A percentile compares a stretch with the other conserved stretches of the same genome.
phyloP scores from a whole-genome alignment of 208 protist species.

The Lotmaria passim region DNA sequence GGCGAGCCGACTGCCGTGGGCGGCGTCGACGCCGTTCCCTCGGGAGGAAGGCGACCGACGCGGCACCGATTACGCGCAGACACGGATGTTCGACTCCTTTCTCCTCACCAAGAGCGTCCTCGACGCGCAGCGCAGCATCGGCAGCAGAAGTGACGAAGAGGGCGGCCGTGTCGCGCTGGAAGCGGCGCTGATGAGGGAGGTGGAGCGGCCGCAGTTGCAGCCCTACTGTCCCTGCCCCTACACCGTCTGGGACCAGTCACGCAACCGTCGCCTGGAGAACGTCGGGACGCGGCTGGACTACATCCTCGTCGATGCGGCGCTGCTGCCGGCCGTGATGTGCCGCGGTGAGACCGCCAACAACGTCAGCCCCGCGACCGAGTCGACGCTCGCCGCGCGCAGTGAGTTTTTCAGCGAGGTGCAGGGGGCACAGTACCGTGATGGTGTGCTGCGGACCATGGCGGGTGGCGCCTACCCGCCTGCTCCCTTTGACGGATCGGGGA shows the following conservation, averaged over 20 bases:
- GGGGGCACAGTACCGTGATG: conserved; percentile 40
- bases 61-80: neutral
- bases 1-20: conserved; percentile 11
- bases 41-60: neutral
- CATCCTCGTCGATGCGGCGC: conserved; percentile 79
- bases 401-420: conserved; percentile 70
- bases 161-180: conserved; percentile 5
- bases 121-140: neutral
- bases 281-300: conserved; percentile 91
- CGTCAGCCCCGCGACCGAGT: neutral
- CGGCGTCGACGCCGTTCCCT: neutral
- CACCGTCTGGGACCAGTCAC: conserved; percentile 93
- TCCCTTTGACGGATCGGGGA: conserved; percentile 72
- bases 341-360: conserved; percentile 74
- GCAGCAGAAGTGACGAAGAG: neutral
- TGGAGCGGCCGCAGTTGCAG: conserved; percentile 18
- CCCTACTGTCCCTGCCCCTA: conserved; percentile 77
- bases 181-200: conserved; percentile 17
- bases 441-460: conserved; percentile 61
- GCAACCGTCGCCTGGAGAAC: conserved; percentile 84
- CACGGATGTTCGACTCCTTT: conserved; percentile 57
- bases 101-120: conserved; percentile 34
- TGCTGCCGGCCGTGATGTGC: conserved; percentile 51
- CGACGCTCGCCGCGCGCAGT: neutral
- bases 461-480: conserved; percentile 68